Evolutionary conservation across 805 yeast genomes (phyloP).

Genomic region (Lachancea sp.): DNA sequence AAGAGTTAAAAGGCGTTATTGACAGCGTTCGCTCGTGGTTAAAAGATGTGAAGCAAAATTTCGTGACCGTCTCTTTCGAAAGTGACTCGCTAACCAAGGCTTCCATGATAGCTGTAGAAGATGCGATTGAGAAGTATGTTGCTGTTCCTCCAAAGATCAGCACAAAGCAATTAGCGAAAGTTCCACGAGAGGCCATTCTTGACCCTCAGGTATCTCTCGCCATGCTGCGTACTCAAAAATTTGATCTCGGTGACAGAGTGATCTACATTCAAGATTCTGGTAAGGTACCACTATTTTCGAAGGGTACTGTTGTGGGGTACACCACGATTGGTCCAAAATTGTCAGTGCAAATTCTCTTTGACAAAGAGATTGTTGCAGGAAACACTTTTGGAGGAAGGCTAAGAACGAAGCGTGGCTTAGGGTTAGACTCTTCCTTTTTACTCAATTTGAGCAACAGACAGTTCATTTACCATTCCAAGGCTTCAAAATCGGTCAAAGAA

Average conservation of each 20-base stretch:
- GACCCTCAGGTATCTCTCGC: slow-evolving; percentile 69
- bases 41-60: slow-evolving; percentile 44
- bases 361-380: slow-evolving; percentile 75
- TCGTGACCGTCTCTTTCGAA: slow-evolving; percentile 64
- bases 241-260: slow-evolving; percentile 85
- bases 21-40: slow-evolving; percentile 36
- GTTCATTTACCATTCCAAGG: slow-evolving; percentile 66
- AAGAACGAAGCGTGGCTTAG: slow-evolving; percentile 71
- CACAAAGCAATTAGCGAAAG: slow-evolving; percentile 61
- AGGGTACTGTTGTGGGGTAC: slow-evolving; percentile 86
- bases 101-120: slow-evolving; percentile 63
- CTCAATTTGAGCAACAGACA: slow-evolving; percentile 73
- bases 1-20: slow-evolving; percentile 26
- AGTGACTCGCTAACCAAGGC: slow-evolving; percentile 69
- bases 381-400: slow-evolving; percentile 73
- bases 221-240: slow-evolving; percentile 65
- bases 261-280: slow-evolving; percentile 81
- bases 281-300: slow-evolving; percentile 77
- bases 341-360: slow-evolving; percentile 76
- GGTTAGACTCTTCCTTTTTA: slow-evolving; percentile 73
- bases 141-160: slow-evolving; percentile 40
- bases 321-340: slow-evolving; percentile 47
- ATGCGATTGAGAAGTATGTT: slow-evolving; percentile 43
- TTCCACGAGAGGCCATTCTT: slow-evolving; percentile 77
- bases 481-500: slow-evolving; percentile 39